A percentile compares a stretch with the other conserved stretches of the same genome.
phyloP scores from a whole-genome alignment of 1,284 basidiomycete species.

The Cryptococcus sp. region DNA sequence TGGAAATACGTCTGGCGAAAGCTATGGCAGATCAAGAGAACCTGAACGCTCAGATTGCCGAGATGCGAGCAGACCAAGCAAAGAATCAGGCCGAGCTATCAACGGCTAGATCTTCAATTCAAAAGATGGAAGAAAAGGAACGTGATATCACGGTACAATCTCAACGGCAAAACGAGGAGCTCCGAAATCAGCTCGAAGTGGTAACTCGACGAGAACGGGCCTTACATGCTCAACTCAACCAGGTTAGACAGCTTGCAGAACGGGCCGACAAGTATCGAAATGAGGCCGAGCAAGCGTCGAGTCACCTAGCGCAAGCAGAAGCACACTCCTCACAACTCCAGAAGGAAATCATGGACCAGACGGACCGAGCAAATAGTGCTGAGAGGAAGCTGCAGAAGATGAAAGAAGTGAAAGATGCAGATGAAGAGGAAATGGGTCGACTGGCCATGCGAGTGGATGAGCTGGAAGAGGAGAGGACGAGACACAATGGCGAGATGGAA shows the following conservation, averaged over 20 bases:
- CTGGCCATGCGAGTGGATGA: conserved; percentile 11
- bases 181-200: conserved; percentile 1
- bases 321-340: not conserved
- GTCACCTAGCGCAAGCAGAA: not conserved
- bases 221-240: conserved; percentile 5
- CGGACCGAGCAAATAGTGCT: not conserved
- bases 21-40: conserved; percentile 17
- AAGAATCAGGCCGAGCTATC: not conserved
- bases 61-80: not conserved
- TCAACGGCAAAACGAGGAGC: not conserved
- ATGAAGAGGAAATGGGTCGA: conserved; percentile 22
- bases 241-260: not conserved
- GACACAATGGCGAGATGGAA: conserved; percentile 11
- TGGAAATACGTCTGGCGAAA: conserved; percentile 33
- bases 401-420: conserved; percentile 12
- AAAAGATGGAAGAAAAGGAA: conserved; percentile 2
- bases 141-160: not conserved
- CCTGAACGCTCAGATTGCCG: conserved; percentile 9
- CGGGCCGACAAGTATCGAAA: not conserved
- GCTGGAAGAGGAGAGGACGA: conserved; percentile 5
- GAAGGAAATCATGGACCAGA: not conserved
- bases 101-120: not conserved
- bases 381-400: conserved; percentile 5
- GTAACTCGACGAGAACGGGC: not conserved
- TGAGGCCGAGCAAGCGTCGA: not conserved